A percentile compares a stretch with the other conserved stretches of the same genome.
Conservation (phyloP, 176 grass and related monocot genomes). For the sorghum (Sorghum bicolor) region Sorghum_bicolor_NCBIv3 NC_012873.2:52232501-52233000, state of each 20-base stretch:
- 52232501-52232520: no score
- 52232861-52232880: neutral
- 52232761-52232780: neutral
- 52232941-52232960: neutral
- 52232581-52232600: neutral
- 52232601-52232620: neutral
- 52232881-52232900: constrained; percentile 16
- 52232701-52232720: neutral
- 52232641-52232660: rapidly evolving
- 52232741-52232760: constrained; percentile 2
- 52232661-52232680: rapidly evolving
- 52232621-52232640: rapidly evolving
- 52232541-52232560: neutral
- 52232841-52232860: neutral
- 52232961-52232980: neutral
- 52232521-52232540: no score
- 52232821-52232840: no score
- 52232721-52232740: constrained; percentile 25
- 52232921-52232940: neutral
- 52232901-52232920: constrained; percentile 23
- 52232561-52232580: neutral
- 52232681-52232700: rapidly evolving
- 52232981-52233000: constrained; percentile 29
- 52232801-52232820: no score
- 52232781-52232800: neutral